These are phyloP conservation scores for Nigrospora sphaerica DNA, from an alignment of 2,329 filamentous ascomycete genomes.

Conservation along the genomic window DNA sequence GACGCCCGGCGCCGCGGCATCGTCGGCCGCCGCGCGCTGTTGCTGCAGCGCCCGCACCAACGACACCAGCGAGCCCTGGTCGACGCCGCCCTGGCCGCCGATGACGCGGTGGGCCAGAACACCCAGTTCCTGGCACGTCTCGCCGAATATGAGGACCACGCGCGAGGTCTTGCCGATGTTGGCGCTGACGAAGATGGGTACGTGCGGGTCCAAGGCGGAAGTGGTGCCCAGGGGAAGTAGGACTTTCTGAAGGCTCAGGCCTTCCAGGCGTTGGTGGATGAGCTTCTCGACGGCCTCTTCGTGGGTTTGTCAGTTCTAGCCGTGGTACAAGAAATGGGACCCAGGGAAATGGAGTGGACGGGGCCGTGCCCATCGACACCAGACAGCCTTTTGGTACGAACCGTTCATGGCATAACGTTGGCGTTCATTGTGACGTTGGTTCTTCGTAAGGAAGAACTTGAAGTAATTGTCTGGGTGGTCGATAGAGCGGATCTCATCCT, in stretches of 20 bases:
- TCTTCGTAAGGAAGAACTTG: constrained; percentile 66
- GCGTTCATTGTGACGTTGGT: constrained; percentile 68
- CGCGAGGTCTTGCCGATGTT: constrained; percentile 51
- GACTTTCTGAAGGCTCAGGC: constrained; percentile 51
- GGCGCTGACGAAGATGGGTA: constrained; percentile 58
- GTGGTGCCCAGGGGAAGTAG: constrained; percentile 51
- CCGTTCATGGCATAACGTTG: constrained; percentile 71
- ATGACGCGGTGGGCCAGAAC: constrained; percentile 65
- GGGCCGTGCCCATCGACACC: background rate
- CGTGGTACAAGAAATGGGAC: background rate
- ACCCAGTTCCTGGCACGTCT: constrained; percentile 65
- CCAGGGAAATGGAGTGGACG: background rate
- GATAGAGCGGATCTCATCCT: constrained; percentile 68
- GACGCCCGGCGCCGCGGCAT: constrained; percentile 45
- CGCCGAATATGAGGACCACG: constrained; percentile 68
- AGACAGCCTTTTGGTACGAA: constrained; percentile 25
- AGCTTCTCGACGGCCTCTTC: constrained; percentile 56
- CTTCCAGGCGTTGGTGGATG: constrained; percentile 54
- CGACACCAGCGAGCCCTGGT: constrained; percentile 62
- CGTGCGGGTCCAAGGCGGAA: constrained; percentile 41
- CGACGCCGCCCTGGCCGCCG: constrained; percentile 56
- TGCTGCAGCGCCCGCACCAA: constrained; percentile 43
- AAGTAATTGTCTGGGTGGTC: constrained; percentile 62
- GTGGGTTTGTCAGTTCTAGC: background rate
- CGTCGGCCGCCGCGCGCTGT: constrained; percentile 24